Conservation (phyloP, 805 yeast genomes). For the Pichia exigua region DNA sequence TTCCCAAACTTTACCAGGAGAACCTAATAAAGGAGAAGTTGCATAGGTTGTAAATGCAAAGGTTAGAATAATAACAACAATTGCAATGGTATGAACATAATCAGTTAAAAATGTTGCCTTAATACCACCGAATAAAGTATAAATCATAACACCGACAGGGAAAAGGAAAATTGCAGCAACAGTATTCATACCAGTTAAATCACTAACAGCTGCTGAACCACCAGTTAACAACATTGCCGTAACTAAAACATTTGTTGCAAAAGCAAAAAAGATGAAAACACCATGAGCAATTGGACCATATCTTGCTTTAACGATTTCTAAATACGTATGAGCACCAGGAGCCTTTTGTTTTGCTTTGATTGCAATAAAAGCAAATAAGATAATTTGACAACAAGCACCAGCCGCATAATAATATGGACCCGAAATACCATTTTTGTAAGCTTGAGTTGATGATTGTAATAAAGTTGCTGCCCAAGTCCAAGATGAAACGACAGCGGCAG, state of each 20-base stretch:
- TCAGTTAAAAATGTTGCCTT: constrained; percentile 79
- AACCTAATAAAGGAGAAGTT: constrained; percentile 61
- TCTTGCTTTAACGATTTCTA: constrained; percentile 75
- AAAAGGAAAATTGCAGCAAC: constrained; percentile 77
- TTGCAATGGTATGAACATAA: constrained; percentile 72
- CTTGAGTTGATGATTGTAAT: constrained; percentile 68
- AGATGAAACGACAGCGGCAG: constrained; percentile 85
- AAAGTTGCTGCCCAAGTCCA: constrained; percentile 94
- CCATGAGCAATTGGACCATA: constrained; percentile 73
- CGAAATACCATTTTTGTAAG: constrained; percentile 67
- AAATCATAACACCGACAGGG: constrained; percentile 71
- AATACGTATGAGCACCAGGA: constrained; percentile 85
- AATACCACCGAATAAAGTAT: constrained; percentile 75
- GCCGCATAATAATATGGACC: constrained; percentile 80
- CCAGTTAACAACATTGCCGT: constrained; percentile 91
- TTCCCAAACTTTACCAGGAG: constrained; percentile 78
- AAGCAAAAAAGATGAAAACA: constrained; percentile 68
- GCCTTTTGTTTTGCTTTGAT: constrained; percentile 85
- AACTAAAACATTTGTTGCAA: constrained; percentile 82
- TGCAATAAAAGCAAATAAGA: constrained; percentile 78
- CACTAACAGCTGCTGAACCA: constrained; percentile 75
- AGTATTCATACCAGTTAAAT: constrained; percentile 70
- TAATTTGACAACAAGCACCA: constrained; percentile 87
- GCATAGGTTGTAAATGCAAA: constrained; percentile 79
- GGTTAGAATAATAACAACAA: constrained; percentile 68